A percentile compares a stretch with the other conserved stretches of the same genome.
Evolutionary conservation across 1,139 yeast species (phyloP).

Genomic region (Hemisphaericaspora xylofermentans): DNA sequence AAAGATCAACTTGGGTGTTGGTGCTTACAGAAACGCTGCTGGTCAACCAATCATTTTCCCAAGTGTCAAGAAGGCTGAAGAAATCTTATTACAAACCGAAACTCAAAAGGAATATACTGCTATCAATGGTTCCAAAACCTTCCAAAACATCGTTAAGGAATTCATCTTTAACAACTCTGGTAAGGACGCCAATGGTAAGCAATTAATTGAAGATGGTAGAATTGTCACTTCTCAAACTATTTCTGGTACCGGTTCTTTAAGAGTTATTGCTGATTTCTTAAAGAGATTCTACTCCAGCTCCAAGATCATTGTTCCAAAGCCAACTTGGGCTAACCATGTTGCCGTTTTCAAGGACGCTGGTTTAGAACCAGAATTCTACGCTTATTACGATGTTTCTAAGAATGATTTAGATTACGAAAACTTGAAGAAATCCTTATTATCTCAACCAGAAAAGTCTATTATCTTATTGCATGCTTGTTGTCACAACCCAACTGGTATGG

Average conservation of each 20-base stretch:
- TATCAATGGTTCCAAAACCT: constrained; percentile 51
- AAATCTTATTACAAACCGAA: constrained; percentile 38
- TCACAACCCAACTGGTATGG: constrained; percentile 97
- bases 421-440: constrained; percentile 41
- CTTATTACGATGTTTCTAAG: constrained; percentile 53
- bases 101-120: constrained; percentile 60
- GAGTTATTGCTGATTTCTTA: constrained; percentile 56
- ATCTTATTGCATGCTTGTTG: constrained; percentile 93
- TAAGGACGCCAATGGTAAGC: constrained; percentile 48
- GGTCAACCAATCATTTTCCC: constrained; percentile 52
- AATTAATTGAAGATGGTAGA: constrained; percentile 47
- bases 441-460: constrained; percentile 54
- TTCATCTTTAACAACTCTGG: constrained; percentile 51
- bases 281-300: constrained; percentile 44
- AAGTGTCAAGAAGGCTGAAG: constrained; percentile 48
- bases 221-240: constrained; percentile 58
- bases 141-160: constrained; percentile 47
- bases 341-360: constrained; percentile 58
- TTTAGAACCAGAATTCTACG: constrained; percentile 38
- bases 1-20: constrained; percentile 51
- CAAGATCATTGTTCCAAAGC: constrained; percentile 59
- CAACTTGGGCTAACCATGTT: constrained; percentile 77
- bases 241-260: constrained; percentile 60
- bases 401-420: constrained; percentile 56
- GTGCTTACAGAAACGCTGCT: constrained; percentile 49